Evolutionary conservation across 768 basidiomycete species (phyloP).

Genomic region (Lactarius tabidus): DNA sequence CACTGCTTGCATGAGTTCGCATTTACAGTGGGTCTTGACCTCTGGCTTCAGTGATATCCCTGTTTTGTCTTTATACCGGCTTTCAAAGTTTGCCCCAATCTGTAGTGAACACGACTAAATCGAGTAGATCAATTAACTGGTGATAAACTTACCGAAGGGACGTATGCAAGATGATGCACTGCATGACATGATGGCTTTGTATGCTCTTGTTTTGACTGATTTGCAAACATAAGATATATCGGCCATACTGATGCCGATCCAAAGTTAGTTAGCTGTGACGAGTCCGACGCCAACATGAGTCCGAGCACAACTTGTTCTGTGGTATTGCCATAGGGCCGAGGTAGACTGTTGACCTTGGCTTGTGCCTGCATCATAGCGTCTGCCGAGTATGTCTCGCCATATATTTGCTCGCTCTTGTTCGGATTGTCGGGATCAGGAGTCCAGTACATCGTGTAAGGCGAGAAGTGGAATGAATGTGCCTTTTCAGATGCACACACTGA

Average conservation of each 20-base stretch:
- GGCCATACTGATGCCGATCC: neutral
- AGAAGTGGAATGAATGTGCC: neutral
- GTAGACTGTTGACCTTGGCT: neutral
- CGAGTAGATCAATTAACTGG: neutral
- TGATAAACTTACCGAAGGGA: neutral
- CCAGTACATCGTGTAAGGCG: neutral
- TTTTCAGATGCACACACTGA: neutral
- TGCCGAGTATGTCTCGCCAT: neutral
- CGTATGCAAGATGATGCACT: neutral
- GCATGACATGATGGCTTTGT: neutral
- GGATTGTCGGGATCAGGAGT: neutral
- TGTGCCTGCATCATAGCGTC: neutral
- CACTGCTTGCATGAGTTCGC: constrained; percentile 28
- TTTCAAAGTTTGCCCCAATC: neutral
- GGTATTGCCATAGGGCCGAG: neutral
- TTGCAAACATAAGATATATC: neutral
- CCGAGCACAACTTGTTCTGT: neutral
- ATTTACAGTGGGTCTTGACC: constrained; percentile 24
- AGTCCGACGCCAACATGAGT: neutral
- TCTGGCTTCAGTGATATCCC: neutral
- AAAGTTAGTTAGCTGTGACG: neutral
- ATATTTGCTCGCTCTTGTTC: neutral
- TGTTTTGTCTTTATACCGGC: neutral
- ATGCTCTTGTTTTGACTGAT: neutral
- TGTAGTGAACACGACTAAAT: neutral